Percentiles rank a stretch among this genome's conserved stretches.
Evolutionary conservation across 768 basidiomycete genomes (phyloP).

Genomic region (Krasilnikovozyma curviuscula): DNA sequence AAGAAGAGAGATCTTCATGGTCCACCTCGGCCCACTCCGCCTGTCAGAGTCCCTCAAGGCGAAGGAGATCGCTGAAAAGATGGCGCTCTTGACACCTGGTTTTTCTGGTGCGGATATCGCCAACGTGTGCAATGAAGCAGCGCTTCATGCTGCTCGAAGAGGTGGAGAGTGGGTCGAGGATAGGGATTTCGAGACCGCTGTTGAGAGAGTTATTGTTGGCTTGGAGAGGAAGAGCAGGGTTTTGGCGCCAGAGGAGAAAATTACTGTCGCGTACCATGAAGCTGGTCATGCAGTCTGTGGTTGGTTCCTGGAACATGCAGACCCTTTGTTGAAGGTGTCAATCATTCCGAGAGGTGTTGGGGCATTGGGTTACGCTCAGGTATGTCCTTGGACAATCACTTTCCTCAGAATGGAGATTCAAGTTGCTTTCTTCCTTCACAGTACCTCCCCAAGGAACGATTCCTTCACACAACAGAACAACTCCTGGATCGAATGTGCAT

Average conservation of each 20-base stretch:
- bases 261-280: constrained; percentile 95
- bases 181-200: constrained; percentile 84
- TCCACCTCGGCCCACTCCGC: constrained; percentile 70
- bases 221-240: constrained; percentile 89
- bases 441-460: constrained; percentile 90
- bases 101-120: constrained; percentile 99
- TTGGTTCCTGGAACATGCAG: constrained; percentile 95
- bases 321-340: constrained; percentile 89
- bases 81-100: constrained; percentile 88
- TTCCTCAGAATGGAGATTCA: neutral
- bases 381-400: constrained; percentile 23
- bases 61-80: constrained; percentile 57
- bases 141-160: constrained; percentile 77
- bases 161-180: constrained; percentile 59
- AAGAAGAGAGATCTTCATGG: constrained; percentile 77
- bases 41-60: constrained; percentile 31
- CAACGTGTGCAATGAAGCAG: constrained; percentile 96
- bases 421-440: constrained; percentile 21
- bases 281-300: constrained; percentile 96
- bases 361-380: constrained; percentile 89
- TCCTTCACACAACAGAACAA: constrained; percentile 85
- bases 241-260: constrained; percentile 88
- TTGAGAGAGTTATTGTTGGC: constrained; percentile 93
- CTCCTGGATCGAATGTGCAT: constrained; percentile 92
- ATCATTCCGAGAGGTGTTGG: constrained; percentile 95